Conservation (phyloP, 371 early-diverging fungal genomes). For the Mortierella sp. region DNA sequence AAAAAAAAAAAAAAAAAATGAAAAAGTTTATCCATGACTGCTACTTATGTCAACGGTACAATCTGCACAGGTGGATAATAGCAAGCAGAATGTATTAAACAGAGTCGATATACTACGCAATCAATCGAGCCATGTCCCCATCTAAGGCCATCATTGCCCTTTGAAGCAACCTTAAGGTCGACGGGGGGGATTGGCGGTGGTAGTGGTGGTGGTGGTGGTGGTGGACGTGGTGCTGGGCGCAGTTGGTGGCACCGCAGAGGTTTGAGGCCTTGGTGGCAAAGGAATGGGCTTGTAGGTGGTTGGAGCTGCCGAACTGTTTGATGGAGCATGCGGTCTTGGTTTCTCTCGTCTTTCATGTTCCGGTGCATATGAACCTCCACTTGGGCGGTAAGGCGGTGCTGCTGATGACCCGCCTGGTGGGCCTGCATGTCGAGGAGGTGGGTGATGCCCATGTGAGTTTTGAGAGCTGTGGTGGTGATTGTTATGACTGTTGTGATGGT, state of each 20-base stretch:
- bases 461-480: slow-evolving; percentile 18
- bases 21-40: neutral
- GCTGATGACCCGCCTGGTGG: slow-evolving; percentile 2
- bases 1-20: too few relatives aligned
- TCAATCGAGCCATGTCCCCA: too few relatives aligned
- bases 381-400: slow-evolving; percentile 17
- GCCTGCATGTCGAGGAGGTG: slow-evolving; percentile 16
- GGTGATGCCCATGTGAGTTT: slow-evolving; percentile 29
- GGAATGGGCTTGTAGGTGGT: slow-evolving; percentile 39
- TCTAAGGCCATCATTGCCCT: neutral
- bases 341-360: slow-evolving; percentile 42
- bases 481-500: slow-evolving; percentile 27
- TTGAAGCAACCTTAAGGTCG: slow-evolving; percentile 12
- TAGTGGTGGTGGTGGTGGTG: neutral
- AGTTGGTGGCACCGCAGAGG: slow-evolving; percentile 30
- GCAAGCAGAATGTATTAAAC: too few relatives aligned
- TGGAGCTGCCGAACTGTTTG: slow-evolving; percentile 1
- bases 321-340: slow-evolving; percentile 21
- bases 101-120: too few relatives aligned
- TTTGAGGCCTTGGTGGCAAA: slow-evolving; percentile 38
- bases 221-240: slow-evolving; percentile 7
- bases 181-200: neutral
- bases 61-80: neutral
- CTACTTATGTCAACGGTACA: neutral
- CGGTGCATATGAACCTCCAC: slow-evolving; percentile 13